These are phyloP conservation scores for Parmelia sp. DNA, from an alignment of 495 filamentous ascomycete genomes.

Conservation along the genomic window DNA sequence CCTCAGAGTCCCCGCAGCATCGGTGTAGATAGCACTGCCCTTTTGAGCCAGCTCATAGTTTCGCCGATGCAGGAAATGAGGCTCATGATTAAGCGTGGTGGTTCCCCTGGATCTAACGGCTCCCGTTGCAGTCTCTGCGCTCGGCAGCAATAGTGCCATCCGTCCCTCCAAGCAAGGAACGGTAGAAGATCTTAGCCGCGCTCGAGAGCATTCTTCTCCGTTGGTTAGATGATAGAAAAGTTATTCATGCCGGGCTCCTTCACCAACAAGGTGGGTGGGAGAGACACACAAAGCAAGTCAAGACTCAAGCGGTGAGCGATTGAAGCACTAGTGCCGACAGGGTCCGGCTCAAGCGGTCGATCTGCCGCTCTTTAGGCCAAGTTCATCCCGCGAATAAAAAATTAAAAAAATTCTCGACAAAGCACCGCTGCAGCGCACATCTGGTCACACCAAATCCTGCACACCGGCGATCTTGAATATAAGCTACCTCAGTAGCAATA, in stretches of 20 bases:
- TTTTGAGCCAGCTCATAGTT: constrained; percentile 2
- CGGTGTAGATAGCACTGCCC: constrained; percentile 4
- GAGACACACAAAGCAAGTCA: not conserved
- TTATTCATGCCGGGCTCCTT: not conserved
- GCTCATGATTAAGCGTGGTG: constrained; percentile 5
- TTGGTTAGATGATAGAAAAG: not conserved
- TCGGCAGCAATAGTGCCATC: not conserved
- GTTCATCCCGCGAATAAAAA: too few relatives aligned
- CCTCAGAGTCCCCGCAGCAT: not conserved
- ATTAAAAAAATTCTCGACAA: too few relatives aligned
- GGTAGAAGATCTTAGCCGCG: not conserved
- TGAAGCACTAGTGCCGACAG: not conserved
- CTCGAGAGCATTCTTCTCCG: not conserved
- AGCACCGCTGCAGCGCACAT: too few relatives aligned
- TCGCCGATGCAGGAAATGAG: constrained; percentile 5
- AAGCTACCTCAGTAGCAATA: too few relatives aligned
- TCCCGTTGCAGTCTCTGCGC: not conserved
- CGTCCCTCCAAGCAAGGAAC: not conserved
- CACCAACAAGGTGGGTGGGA: too few relatives aligned
- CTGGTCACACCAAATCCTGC: too few relatives aligned
- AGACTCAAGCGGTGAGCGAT: not conserved
- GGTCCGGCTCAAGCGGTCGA: constrained; percentile 1
- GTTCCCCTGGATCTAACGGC: constrained; percentile 9
- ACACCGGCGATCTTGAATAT: too few relatives aligned
- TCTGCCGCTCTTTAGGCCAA: not conserved